Percentiles rank a stretch among this genome's conserved stretches.
phyloP scores from a whole-genome alignment of 2,329 filamentous ascomycete genomes.

The Fonsecaea pedrosoi region DNA sequence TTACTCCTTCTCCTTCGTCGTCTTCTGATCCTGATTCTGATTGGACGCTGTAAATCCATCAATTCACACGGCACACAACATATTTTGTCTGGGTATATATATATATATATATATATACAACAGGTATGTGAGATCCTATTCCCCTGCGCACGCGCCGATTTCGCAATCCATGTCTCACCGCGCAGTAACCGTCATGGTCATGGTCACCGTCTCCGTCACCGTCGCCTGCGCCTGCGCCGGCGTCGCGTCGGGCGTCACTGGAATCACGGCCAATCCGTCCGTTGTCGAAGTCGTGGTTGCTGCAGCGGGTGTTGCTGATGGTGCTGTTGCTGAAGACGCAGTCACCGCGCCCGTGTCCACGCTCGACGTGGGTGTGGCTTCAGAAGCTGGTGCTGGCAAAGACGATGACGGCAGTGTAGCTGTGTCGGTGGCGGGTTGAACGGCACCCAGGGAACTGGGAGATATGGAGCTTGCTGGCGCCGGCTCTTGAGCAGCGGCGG shows the following conservation, averaged over 20 bases:
- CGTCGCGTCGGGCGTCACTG: constrained; percentile 10
- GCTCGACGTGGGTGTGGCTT: not conserved
- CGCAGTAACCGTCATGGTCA: constrained; percentile 28
- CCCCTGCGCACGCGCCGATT: not conserved
- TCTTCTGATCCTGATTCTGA: too few relatives aligned
- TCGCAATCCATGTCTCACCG: not conserved
- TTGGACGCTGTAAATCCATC: too few relatives aligned
- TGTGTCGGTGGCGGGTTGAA: constrained; percentile 1
- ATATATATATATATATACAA: not conserved
- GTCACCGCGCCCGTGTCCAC: not conserved
- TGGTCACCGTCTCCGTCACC: constrained; percentile 25
- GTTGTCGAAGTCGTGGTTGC: constrained; percentile 2
- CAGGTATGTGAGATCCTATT: too few relatives aligned
- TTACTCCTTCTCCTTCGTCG: too few relatives aligned
- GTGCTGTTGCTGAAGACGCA: not conserved
- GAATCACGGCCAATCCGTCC: constrained; percentile 5
- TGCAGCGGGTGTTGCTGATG: not conserved
- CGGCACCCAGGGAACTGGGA: not conserved
- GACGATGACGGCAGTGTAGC: not conserved
- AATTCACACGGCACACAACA: too few relatives aligned
- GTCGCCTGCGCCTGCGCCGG: constrained; percentile 18
- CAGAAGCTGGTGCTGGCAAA: not conserved
- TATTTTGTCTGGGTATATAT: not conserved
- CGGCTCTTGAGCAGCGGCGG: not conserved
- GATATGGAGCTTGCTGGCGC: not conserved